Percentiles rank a stretch among this genome's conserved stretches.
Evolutionary conservation across 805 yeast species (phyloP).

Genomic region (Candida anglica): DNA sequence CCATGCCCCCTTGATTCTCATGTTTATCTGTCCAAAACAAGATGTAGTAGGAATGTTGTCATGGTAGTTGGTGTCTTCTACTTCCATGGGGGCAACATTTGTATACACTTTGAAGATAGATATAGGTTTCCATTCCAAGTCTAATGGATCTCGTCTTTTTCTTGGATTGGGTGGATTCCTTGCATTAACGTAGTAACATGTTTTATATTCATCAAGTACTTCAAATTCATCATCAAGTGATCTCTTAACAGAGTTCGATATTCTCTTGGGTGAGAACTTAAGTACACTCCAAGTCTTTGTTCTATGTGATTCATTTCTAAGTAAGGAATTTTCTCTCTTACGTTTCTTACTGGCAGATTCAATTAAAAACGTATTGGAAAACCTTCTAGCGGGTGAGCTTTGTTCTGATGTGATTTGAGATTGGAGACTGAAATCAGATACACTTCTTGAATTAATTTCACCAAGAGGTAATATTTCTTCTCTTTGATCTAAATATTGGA

Average conservation of each 20-base stretch:
- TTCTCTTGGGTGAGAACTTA: background rate
- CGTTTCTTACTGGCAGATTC: too few species aligned
- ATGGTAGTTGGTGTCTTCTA: conserved; percentile 25
- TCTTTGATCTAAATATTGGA: too few species aligned
- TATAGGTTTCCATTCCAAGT: conserved; percentile 26
- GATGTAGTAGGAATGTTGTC: conserved; percentile 24
- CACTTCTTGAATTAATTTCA: too few species aligned
- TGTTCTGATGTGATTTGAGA: too few species aligned
- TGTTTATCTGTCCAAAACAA: conserved; percentile 37
- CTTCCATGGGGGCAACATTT: conserved; percentile 21
- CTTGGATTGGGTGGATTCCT: conserved; percentile 4
- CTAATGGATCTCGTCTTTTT: conserved; percentile 11
- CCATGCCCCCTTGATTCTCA: conserved; percentile 39
- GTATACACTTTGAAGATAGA: conserved; percentile 31
- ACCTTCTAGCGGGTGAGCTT: too few species aligned
- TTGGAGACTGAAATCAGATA: too few species aligned
- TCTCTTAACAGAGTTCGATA: background rate
- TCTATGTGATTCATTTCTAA: too few species aligned
- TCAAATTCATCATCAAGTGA: conserved; percentile 2
- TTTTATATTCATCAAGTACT: background rate
- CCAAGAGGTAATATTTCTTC: too few species aligned
- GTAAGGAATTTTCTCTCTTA: too few species aligned
- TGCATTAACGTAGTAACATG: background rate
- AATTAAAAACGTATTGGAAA: too few species aligned
- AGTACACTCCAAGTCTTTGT: background rate